Evolutionary conservation across 2,329 filamentous ascomycete genomes (phyloP).

Genomic region (Aspergillus novoparasiticus): DNA sequence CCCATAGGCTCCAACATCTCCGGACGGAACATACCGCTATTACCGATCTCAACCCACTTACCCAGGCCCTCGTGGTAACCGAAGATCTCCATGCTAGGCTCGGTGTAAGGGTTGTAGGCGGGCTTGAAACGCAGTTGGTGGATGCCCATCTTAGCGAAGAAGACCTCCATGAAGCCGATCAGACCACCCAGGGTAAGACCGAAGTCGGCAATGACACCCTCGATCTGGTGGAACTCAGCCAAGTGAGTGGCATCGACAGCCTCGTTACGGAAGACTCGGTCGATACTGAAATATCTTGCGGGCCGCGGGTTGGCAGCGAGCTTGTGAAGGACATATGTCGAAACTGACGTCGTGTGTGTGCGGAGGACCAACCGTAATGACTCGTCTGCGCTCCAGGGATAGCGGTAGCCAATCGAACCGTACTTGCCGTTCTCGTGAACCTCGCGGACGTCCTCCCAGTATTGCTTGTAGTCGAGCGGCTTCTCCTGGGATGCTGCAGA

Average conservation of each 20-base stretch:
- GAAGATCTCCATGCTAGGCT: conserved; percentile 98
- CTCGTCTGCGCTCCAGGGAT: conserved; percentile 89
- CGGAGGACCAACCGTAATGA: conserved; percentile 84
- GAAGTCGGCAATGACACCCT: conserved; percentile 98
- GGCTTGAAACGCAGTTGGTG: conserved; percentile 89
- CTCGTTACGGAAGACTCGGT: conserved; percentile 97
- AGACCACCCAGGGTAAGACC: conserved; percentile 87
- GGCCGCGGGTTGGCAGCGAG: conserved; percentile 80
- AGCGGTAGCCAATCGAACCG: conserved; percentile 93
- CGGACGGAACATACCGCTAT: conserved; percentile 97
- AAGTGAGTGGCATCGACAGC: conserved; percentile 95
- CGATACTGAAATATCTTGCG: conserved; percentile 97
- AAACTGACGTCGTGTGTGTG: conserved; percentile 94
- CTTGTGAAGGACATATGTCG: conserved; percentile 86
- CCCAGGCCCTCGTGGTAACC: conserved; percentile 85
- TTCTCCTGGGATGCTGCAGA: conserved; percentile 53
- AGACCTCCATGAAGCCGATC: conserved; percentile 92
- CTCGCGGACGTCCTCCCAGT: conserved; percentile 83
- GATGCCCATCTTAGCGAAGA: conserved; percentile 97
- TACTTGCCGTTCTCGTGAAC: conserved; percentile 92
- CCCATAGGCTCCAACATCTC: conserved; percentile 98
- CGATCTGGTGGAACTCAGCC: conserved; percentile 97
- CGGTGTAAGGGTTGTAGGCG: conserved; percentile 92
- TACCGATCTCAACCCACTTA: conserved; percentile 96
- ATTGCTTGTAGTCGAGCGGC: conserved; percentile 72